Base-by-base conservation (phyloP, 345 rosid genomes). In the Trapa incisa region DNA sequence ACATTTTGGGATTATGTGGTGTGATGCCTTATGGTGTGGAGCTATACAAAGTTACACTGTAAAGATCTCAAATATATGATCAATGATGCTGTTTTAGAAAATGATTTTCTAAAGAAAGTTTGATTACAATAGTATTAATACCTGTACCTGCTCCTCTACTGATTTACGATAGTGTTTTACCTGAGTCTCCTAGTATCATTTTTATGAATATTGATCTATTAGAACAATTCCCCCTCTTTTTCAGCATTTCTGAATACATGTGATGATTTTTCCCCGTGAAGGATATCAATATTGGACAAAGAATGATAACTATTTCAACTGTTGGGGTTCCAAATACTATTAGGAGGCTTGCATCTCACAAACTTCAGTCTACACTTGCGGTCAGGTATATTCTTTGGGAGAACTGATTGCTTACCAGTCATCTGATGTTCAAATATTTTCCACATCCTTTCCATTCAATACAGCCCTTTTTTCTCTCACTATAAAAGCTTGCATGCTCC, bases 311-410 rank as follows among this genome's bases (percentile, higher is more conserved):
- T 68, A 91, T 94, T 73, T 89, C 97, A 37, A 86, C 96, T 0
- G 97, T 94, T 61, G 99, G 99, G 67, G 97, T 91, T 73, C 99
- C 99, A 9, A 94, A 91, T 85, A 91, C 99, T 64, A 87, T 94
- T 61, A 87, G 82, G 75, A 94, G 77, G 80, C 88, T 94, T 71
- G 96, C 96, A 68, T 75, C 96, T 80, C 86, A 85, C 75, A 94
- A 94, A 71, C 96, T 94, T 71, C 97, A 91, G 77, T 94, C 99
- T 43, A 91, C 99, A 39, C 79, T 94, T 82, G 99, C 99, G 14
- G 84, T 94, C 77, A 91, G 96, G 98, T 89, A 61, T 61, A 64
- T 67, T 68, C 47, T 63, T 43, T 64, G 35, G 32, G 42, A 61
- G 39, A 47, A 45, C 32, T 47, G n/a, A 47, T 36, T 61, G 54